Base-by-base conservation (phyloP, 352 stramenopile genomes). In the Globisporangium mamillatum region DNA sequence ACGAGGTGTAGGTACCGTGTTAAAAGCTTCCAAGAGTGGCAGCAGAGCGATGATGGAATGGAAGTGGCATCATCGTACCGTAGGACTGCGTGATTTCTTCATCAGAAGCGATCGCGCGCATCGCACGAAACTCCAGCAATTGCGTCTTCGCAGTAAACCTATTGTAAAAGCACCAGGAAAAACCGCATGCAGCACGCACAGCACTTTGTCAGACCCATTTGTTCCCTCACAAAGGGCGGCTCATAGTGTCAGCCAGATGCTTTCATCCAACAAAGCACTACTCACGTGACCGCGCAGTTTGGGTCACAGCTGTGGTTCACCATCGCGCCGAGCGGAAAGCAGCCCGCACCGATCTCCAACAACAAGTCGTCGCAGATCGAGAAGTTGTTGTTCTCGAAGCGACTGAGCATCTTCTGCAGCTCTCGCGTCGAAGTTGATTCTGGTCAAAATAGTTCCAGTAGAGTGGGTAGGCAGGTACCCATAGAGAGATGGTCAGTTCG, bases 331-430 rank as follows among this genome's bases (percentile, higher is more conserved):
- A 92, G 64, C 4, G 81, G 76, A 55, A 79, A 91, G 72, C 84
- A 94, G 2, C 86, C 86, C 0, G 76, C 77, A 4, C 82, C 86
- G 9, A 91, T 32, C 16, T 82, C 74, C 10, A 89, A 38, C 36
- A 92, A 58, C 54, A 86, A 36, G 10, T 89, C 84, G 64, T 94
- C 84, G 16, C 73, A 84, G 67, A 94, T 88, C n/a, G 75, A 77
- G 38, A 92, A 91, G 41, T 94, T 94, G 73, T 94, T 94, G 70
- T 81, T 86, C 44, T 75, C 76, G 66, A 92, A 92, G 16, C 86
- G 82, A 67, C 83, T 86, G 36, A 94, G 71, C 82, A 91, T 88
- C 34, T 73, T 73, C 67, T 86, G 75, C 56, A 92, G 67, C 59
- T 87, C 72, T 5, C 70, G 63, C 56, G 80, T 66, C 41, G 75